Evolutionary conservation across 495 filamentous ascomycete genomes (phyloP), one percentile per base, ranked within the genome.

Genomic region (Aspergillus ostianus): DNA sequence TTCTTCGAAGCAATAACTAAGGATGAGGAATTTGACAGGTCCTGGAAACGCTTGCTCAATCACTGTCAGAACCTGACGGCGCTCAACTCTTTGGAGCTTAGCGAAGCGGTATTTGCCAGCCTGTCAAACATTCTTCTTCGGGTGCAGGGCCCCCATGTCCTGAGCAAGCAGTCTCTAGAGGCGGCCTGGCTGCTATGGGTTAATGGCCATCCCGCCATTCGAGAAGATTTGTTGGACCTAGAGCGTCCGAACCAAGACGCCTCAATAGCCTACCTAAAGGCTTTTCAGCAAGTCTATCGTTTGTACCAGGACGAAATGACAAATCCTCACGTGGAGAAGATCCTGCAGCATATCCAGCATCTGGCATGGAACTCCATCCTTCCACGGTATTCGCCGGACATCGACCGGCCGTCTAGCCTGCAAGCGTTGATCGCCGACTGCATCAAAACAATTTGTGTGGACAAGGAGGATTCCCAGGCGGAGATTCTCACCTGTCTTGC

Each of bases 391-490:
- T 87, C 89, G 36, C 85, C 84, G 36, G 94, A 97, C 73, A 78
- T 92, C n/a, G 93, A 97, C 53, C 86, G 85, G 57, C 80, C 90
- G 59, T 97, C 92, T 1, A 81, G 85, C 9, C 70, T 98, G 8
- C 94, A 98, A 67, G 82, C 72, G 12, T 79, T 87, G 62, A 85
- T 93, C 17, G 72, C 94, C 15, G 86, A 91, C 21, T 86, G 84
- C 45, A 75, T 95, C 45, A 87, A 86, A 64, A 80, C 83, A 46
- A 81, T 97, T 17, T 86, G 88, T 29, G 84, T 83, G 2, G 89
- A 93, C 53, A 75, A 87, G 21, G 72, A 79, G 5, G 85, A 84
- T 2, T 86, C 87, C 0, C 86, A 92, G 20, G 80, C 87, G 6
- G 80, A 83, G 4, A 77, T 96, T 57, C 81, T 95, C 54, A 73